Conservation (phyloP, 805 yeast genomes). For the Zygoascus tannicola region DNA sequence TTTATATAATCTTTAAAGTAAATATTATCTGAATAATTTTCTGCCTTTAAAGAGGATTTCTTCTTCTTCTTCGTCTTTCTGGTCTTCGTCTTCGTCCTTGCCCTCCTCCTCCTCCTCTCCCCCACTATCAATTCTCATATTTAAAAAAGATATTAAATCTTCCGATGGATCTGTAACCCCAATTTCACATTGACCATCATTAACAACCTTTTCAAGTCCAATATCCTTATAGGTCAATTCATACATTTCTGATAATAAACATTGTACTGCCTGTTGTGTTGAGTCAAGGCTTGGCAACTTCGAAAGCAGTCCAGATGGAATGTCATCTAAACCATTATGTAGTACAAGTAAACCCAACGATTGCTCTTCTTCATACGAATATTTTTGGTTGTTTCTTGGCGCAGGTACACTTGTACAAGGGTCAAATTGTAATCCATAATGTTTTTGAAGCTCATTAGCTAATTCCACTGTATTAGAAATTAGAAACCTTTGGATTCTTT, state of each 20-base stretch:
- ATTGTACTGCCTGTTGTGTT: neutral
- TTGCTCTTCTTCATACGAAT: slow-evolving; percentile 12
- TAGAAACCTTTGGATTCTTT: neutral
- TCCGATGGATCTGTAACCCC: too few relatives aligned
- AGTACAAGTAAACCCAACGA: slow-evolving; percentile 11
- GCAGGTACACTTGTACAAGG: slow-evolving; percentile 10
- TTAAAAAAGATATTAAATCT: too few relatives aligned
- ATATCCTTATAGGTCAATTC: neutral
- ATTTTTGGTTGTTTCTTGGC: slow-evolving; percentile 1
- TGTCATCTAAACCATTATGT: slow-evolving; percentile 10
- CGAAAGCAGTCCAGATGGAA: slow-evolving; percentile 6
- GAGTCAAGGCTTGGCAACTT: neutral
- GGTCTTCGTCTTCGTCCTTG: too few relatives aligned
- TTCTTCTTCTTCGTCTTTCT: too few relatives aligned
- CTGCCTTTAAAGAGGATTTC: too few relatives aligned
- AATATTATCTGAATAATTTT: too few relatives aligned
- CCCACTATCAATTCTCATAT: too few relatives aligned
- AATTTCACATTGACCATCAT: too few relatives aligned
- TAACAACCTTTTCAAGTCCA: neutral
- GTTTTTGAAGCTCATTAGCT: slow-evolving; percentile 1
- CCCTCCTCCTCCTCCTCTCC: too few relatives aligned
- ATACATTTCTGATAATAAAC: neutral
- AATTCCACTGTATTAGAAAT: neutral
- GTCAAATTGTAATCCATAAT: slow-evolving; percentile 11
- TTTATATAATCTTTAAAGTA: too few relatives aligned